These are phyloP conservation scores for Hygrophoropsis aurantiaca DNA, from an alignment of 768 basidiomycete genomes.

Conservation along the genomic window DNA sequence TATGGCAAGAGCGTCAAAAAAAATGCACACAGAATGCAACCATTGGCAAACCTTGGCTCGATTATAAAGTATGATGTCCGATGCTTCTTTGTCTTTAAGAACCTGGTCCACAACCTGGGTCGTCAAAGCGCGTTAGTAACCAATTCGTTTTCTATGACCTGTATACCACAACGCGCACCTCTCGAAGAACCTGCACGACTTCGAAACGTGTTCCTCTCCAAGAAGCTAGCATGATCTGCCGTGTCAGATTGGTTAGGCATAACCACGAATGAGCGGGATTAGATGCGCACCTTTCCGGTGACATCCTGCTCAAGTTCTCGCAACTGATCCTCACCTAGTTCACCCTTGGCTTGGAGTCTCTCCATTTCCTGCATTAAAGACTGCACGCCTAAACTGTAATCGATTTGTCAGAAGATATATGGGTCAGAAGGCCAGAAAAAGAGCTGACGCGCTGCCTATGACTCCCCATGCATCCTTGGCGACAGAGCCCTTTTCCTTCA, in stretches of 20 bases:
- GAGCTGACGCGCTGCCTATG: conserved; percentile 87
- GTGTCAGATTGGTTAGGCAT: neutral
- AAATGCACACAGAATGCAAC: neutral
- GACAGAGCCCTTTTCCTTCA: conserved; percentile 92
- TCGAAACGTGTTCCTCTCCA: conserved; percentile 98
- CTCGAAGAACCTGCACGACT: conserved; percentile 85
- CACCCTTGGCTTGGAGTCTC: conserved; percentile 85
- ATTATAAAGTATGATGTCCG: conserved; percentile 70
- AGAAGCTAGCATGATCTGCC: conserved; percentile 88
- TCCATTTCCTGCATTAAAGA: conserved; percentile 74
- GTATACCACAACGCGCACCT: conserved; percentile 36
- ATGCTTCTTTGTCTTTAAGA: conserved; percentile 72
- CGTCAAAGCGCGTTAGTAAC: conserved; percentile 7
- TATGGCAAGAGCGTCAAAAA: conserved; percentile 25
- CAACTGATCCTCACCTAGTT: conserved; percentile 81
- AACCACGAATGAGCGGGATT: neutral
- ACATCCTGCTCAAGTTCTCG: conserved; percentile 88
- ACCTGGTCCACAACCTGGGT: conserved; percentile 77
- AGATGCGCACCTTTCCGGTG: conserved; percentile 70
- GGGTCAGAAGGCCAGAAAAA: conserved; percentile 4
- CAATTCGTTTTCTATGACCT: conserved; percentile 6
- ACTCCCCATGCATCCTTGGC: conserved; percentile 98
- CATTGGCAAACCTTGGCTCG: conserved; percentile 72
- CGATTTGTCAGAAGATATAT: conserved; percentile 29
- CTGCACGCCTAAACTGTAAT: conserved; percentile 23